Conservation (phyloP, 2,329 filamentous ascomycete genomes). For the Colletotrichum filicis region DNA sequence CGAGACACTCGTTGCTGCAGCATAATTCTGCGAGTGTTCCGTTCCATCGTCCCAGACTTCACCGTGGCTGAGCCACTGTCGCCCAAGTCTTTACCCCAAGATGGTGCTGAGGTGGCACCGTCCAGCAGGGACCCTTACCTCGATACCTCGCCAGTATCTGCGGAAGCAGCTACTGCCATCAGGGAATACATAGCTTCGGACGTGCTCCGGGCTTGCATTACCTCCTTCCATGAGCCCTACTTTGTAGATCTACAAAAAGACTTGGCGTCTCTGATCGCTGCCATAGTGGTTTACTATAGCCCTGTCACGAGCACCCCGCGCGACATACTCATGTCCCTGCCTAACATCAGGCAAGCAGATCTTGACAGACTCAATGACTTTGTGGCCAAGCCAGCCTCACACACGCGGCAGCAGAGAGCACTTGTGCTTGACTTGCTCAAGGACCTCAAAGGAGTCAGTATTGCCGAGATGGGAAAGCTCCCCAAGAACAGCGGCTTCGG, state of each 20-base stretch:
- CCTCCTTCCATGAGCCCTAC: slow-evolving; percentile 92
- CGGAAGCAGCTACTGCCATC: slow-evolving; percentile 72
- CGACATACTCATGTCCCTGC: slow-evolving; percentile 81
- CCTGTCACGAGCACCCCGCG: slow-evolving; percentile 76
- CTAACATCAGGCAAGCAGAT: slow-evolving; percentile 76
- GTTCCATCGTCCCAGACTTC: slow-evolving; percentile 86
- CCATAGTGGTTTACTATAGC: slow-evolving; percentile 83
- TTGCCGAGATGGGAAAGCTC: slow-evolving; percentile 93
- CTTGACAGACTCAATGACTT: slow-evolving; percentile 73
- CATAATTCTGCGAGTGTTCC: slow-evolving; percentile 86
- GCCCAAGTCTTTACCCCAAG: slow-evolving; percentile 43
- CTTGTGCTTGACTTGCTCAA: slow-evolving; percentile 87
- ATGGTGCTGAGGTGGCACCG: slow-evolving; percentile 36
- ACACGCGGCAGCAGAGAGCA: slow-evolving; percentile 81
- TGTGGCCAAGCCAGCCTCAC: slow-evolving; percentile 66
- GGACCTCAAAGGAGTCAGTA: slow-evolving; percentile 88
- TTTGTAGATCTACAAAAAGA: slow-evolving; percentile 98
- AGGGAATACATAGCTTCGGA: slow-evolving; percentile 91
- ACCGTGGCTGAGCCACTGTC: slow-evolving; percentile 43
- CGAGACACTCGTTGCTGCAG: slow-evolving; percentile 89
- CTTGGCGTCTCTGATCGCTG: slow-evolving; percentile 86
- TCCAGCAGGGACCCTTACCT: slow-evolving; percentile 33
- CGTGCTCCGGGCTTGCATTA: slow-evolving; percentile 89
- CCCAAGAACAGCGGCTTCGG: slow-evolving; percentile 59
- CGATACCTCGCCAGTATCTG: slow-evolving; percentile 60